Percentiles rank a stretch among this genome's conserved stretches.
Evolutionary conservation across 1,284 basidiomycete genomes (phyloP).

Genomic region (Trametes pubescens): DNA sequence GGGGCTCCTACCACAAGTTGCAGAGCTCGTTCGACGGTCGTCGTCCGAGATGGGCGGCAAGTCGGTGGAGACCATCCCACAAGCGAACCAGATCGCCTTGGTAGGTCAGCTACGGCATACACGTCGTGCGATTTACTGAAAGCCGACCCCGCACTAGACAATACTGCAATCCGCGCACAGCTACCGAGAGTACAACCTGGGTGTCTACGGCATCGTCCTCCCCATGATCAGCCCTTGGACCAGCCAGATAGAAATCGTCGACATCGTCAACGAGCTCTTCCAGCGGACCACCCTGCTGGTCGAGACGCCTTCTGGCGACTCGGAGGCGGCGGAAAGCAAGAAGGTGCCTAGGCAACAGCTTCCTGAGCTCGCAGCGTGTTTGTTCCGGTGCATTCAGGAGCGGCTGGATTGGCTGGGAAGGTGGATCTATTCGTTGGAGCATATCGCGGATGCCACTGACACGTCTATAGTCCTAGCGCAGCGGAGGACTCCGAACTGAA

Average conservation of each 20-base stretch:
- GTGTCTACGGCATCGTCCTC: constrained; percentile 79
- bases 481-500: constrained; percentile 54
- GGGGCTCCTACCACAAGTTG: constrained; percentile 60
- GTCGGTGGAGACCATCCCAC: constrained; percentile 59
- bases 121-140: background rate
- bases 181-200: constrained; percentile 75
- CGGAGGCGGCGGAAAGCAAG: constrained; percentile 33
- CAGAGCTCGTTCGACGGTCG: constrained; percentile 53
- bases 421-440: constrained; percentile 45
- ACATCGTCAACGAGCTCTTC: constrained; percentile 79
- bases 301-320: constrained; percentile 47
- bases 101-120: constrained; percentile 50
- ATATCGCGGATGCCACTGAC: background rate
- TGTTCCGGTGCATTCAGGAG: constrained; percentile 81
- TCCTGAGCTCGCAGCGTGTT: constrained; percentile 71
- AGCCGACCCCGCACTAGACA: constrained; percentile 52
- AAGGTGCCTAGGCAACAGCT: constrained; percentile 65
- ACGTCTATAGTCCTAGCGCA: constrained; percentile 50
- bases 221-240: constrained; percentile 89
- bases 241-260: constrained; percentile 71
- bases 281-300: constrained; percentile 66
- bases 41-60: constrained; percentile 51
- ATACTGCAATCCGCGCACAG: constrained; percentile 77
- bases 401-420: constrained; percentile 73
- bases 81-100: constrained; percentile 78